A percentile compares a stretch with the other conserved stretches of the same genome.
phyloP scores from a whole-genome alignment of 2,329 filamentous ascomycete species.

The Aspergillus tamarii region DNA sequence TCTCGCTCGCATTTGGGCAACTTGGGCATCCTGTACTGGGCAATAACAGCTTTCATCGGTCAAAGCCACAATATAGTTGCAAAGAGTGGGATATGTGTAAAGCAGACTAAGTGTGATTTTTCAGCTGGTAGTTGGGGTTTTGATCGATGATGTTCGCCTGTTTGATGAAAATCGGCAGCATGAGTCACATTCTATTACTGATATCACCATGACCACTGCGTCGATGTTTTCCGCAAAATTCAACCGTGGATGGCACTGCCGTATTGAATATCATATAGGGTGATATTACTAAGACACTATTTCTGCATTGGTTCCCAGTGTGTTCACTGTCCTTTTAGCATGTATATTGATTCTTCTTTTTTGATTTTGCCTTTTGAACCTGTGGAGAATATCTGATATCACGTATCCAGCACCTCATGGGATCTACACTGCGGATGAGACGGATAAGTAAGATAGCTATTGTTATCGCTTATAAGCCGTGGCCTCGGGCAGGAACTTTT shows the following conservation, averaged over 20 bases:
- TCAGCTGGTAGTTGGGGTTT: background rate
- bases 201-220: background rate
- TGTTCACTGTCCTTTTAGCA: too few species aligned
- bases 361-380: too few species aligned
- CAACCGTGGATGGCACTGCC: background rate
- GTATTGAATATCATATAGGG: background rate
- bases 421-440: too few species aligned
- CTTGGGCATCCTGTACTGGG: background rate
- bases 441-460: too few species aligned
- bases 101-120: too few species aligned
- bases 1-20: background rate
- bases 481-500: background rate
- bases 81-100: too few species aligned
- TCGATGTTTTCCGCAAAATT: background rate
- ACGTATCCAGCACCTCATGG: too few species aligned
- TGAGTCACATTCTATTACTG: background rate
- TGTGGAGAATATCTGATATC: too few species aligned
- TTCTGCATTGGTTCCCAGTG: background rate
- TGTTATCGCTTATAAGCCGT: background rate
- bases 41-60: rapidly evolving
- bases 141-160: background rate
- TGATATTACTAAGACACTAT: background rate
- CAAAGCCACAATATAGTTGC: background rate
- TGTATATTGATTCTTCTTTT: too few species aligned
- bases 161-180: background rate